Evolutionary conservation across 768 basidiomycete genomes (phyloP).

Genomic region (Nevesoporus exiguus): DNA sequence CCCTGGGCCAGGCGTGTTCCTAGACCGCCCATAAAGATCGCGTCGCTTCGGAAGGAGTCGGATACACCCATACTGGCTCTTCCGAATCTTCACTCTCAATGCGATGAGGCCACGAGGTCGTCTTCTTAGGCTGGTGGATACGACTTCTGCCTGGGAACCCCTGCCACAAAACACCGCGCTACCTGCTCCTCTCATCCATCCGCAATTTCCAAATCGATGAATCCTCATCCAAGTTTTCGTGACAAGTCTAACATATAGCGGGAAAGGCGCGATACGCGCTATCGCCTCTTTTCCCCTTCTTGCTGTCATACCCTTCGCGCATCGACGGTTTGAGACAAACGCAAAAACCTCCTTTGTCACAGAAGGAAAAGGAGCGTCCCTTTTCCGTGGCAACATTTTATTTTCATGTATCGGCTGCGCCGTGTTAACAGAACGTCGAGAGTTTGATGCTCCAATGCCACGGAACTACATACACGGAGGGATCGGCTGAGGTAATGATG

Average conservation of each 20-base stretch:
- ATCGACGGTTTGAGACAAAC: background rate
- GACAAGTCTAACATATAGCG: background rate
- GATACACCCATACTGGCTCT: background rate
- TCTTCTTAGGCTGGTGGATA: conserved; percentile 17
- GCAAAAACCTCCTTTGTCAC: background rate
- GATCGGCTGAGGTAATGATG: conserved; percentile 26
- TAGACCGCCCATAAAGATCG: background rate
- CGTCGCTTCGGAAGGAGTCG: conserved; percentile 14
- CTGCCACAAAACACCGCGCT: conserved; percentile 14
- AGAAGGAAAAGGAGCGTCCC: background rate
- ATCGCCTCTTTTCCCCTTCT: conserved; percentile 13
- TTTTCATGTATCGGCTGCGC: background rate
- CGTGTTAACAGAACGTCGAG: conserved; percentile 14
- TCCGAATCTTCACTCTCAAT: conserved; percentile 13
- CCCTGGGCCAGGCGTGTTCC: background rate
- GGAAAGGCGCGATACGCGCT: conserved; percentile 15
- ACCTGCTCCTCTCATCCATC: background rate
- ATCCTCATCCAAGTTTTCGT: background rate
- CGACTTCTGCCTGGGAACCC: conserved; percentile 11
- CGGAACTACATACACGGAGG: conserved; percentile 22
- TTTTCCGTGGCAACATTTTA: background rate
- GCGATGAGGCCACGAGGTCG: conserved; percentile 15
- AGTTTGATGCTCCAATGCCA: conserved; percentile 19
- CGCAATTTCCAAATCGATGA: background rate
- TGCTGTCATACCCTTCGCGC: background rate